A percentile compares a stretch with the other conserved stretches of the same genome.
Conservation (phyloP, 139 green algal species). For the Klebsormidium nitens region DNA sequence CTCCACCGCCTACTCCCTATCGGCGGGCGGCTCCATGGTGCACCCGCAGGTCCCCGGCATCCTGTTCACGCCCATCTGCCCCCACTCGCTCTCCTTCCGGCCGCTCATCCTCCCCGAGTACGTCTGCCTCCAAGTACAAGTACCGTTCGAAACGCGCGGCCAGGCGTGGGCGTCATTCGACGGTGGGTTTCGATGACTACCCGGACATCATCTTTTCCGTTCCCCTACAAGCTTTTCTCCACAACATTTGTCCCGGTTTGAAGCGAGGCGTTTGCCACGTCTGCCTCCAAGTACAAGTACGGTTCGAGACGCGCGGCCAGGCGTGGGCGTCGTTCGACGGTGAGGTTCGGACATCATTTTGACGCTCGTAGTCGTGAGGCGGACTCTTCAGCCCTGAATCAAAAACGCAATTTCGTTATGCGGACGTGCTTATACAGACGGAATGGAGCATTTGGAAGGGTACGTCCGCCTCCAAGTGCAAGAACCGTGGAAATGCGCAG, state of each 20-base stretch:
- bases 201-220: no score
- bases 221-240: no score
- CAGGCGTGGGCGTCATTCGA: constrained; percentile 72
- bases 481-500: constrained; percentile 59
- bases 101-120: constrained; percentile 65
- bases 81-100: constrained; percentile 91
- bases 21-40: constrained; percentile 48
- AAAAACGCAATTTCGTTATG: no score
- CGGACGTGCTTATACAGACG: no score
- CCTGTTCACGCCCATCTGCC: constrained; percentile 75
- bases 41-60: constrained; percentile 39
- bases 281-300: constrained; percentile 64
- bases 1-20: constrained; percentile 85
- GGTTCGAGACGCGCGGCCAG: constrained; percentile 50
- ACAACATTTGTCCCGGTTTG: no score
- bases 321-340: constrained; percentile 73
- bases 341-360: no score
- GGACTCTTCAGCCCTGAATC: no score
- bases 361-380: no score
- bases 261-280: no score
- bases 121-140: constrained; percentile 57
- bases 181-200: no score
- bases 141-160: constrained; percentile 56
- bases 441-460: no score
- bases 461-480: constrained; percentile 56